phyloP scores from a whole-genome alignment of 2,329 filamentous ascomycete genomes.

The Diplocarpon rosae region DNA sequence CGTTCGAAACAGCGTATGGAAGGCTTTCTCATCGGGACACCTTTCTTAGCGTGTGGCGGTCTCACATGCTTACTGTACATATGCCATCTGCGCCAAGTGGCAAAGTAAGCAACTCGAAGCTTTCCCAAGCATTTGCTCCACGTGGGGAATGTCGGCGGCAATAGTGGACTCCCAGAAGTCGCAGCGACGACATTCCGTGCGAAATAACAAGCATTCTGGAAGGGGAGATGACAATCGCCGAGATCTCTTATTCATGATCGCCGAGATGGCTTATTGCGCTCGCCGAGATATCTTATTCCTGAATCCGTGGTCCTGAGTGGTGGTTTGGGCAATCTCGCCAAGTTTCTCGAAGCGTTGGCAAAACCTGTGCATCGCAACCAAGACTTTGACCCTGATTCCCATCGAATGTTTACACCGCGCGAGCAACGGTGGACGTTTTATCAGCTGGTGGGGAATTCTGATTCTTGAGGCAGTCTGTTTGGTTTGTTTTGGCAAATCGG shows the following conservation, averaged over 20 bases:
- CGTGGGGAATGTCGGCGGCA: neutral
- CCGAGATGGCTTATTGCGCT: constrained; percentile 1
- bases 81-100: too few relatives aligned
- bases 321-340: neutral
- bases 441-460: neutral
- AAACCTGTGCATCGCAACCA: neutral
- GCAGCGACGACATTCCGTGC: neutral
- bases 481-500: neutral
- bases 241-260: neutral
- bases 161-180: too few relatives aligned
- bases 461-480: neutral
- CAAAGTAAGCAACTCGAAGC: too few relatives aligned
- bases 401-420: neutral
- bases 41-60: too few relatives aligned
- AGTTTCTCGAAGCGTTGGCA: neutral
- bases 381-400: neutral
- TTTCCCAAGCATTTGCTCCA: too few relatives aligned
- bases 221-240: constrained; percentile 1
- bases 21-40: too few relatives aligned
- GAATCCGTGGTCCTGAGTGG: neutral
- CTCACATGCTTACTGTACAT: too few relatives aligned
- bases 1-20: too few relatives aligned
- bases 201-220: neutral
- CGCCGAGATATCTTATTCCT: neutral
- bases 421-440: too few relatives aligned